Evolutionary conservation across 441 rosid species (phyloP), one percentile per base, ranked within the genome.

Genomic region (Heliophila coronopifolia): DNA sequence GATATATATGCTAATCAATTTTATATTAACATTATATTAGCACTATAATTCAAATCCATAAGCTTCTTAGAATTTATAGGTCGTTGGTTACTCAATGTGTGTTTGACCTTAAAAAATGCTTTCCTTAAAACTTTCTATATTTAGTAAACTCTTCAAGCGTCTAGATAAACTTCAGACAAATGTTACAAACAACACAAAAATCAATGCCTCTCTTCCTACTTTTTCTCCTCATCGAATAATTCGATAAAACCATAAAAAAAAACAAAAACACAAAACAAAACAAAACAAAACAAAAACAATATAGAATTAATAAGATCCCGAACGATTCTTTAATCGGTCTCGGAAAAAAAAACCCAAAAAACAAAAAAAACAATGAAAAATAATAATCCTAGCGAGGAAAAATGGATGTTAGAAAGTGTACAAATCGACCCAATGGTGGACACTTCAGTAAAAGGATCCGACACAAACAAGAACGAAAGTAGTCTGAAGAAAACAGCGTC

Each of bases 341-440:
- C 22, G 27, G 58, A 28, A 39, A 27, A 26, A 47, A 6, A 35
- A 33, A 24, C n/a, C n/a, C n/a, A n/a, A n/a, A n/a, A n/a, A n/a
- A n/a, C n/a, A n/a, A 37, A 55, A 31, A 25, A 10, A 22, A 51
- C 18, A 9, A 65, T 58, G 70, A 58, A 51, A 58, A 44, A 22
- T 24, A 65, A 31, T 38, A 51, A 8, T 42, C 41, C 35, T 34
- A 6, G 0, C 16, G 67, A 61, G 12, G 74, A 61, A 18, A 74
- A 63, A 59, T 82, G 80, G 86, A 77, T 67, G 59, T 73, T 83
- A 16, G 79, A 83, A 19, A 73, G 72, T 51, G 66, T 71, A 9
- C 74, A 77, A 65, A 61, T 80, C 38, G 88, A 83, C 48, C 28
- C 24, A 15, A 78, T 78, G 81, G 70, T 23, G 2, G 75, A 70